These are phyloP conservation scores for Neovahlkampfia damariscottae DNA, from an alignment of 78 protist species.

Conservation along the genomic window DNA sequence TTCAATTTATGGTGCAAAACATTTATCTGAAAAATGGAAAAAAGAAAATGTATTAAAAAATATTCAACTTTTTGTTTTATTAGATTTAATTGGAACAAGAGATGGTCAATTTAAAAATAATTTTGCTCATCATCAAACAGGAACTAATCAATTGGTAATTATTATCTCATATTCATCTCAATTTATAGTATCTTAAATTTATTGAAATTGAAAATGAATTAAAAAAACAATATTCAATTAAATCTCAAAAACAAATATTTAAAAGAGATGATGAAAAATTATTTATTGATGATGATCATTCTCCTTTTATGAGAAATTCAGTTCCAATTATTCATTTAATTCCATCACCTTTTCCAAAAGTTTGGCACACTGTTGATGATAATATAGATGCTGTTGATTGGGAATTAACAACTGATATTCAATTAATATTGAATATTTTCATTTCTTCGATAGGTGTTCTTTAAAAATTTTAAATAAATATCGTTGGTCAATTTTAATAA, in stretches of 20 bases:
- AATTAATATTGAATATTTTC: background rate
- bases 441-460: too few relatives aligned
- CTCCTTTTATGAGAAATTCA: constrained; percentile 2
- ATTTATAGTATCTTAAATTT: background rate
- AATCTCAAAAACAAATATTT: background rate
- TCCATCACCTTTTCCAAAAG: constrained; percentile 23
- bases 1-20: constrained; percentile 41
- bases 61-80: background rate
- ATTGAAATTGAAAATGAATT: background rate
- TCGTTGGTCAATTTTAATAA: too few relatives aligned
- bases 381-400: background rate
- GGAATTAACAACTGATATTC: background rate
- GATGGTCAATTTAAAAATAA: background rate
- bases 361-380: constrained; percentile 35
- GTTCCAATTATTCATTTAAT: constrained; percentile 46
- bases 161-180: background rate
- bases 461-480: too few relatives aligned
- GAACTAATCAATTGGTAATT: background rate
- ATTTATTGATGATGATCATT: constrained; percentile 34
- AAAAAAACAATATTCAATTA: background rate
- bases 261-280: background rate
- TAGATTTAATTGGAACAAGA: background rate
- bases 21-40: constrained; percentile 15
- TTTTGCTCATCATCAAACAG: background rate
- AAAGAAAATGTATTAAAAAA: background rate